Conservation (phyloP, 352 stramenopile species). For the Elongisporangium undulatum region DNA sequence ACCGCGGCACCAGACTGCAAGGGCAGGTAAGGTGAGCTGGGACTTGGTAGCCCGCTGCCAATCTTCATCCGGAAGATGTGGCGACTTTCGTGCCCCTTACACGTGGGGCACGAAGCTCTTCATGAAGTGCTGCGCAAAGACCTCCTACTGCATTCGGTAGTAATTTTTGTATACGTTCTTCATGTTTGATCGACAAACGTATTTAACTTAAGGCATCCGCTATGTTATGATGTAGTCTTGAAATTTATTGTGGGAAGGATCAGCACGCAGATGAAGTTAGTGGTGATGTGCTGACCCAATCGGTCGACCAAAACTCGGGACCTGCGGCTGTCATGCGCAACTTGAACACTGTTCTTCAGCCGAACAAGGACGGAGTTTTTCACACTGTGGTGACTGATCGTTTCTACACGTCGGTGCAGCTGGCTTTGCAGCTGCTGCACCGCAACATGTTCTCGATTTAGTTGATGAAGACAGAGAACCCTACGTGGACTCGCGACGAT, state of each 20-base stretch:
- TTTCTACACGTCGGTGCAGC: constrained; percentile 14
- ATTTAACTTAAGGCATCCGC: no score
- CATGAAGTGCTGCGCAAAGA: constrained; percentile 12
- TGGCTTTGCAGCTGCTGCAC: constrained; percentile 8
- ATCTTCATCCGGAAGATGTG: no score
- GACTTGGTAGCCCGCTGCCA: no score
- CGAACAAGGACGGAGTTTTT: neutral
- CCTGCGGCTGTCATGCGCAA: constrained; percentile 7
- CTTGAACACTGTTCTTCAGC: constrained; percentile 1
- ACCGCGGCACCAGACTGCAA: no score
- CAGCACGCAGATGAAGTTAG: constrained; percentile 5
- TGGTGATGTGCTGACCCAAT: neutral
- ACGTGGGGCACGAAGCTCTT: constrained; percentile 15
- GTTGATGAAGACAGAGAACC: no score
- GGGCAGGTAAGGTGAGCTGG: no score
- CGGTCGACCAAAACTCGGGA: constrained; percentile 6
- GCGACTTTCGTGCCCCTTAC: no score
- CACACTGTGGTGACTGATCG: constrained; percentile 8
- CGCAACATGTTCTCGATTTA: constrained; percentile 8
- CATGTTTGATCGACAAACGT: no score
- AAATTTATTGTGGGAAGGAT: constrained; percentile 7
- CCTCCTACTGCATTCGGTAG: constrained; percentile 8
- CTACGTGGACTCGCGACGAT: no score
- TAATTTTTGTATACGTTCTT: neutral
- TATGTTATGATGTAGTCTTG: constrained; percentile 7